Base-by-base conservation (phyloP, 2,329 filamentous ascomycete genomes). In the Alternaria triticina region DNA sequence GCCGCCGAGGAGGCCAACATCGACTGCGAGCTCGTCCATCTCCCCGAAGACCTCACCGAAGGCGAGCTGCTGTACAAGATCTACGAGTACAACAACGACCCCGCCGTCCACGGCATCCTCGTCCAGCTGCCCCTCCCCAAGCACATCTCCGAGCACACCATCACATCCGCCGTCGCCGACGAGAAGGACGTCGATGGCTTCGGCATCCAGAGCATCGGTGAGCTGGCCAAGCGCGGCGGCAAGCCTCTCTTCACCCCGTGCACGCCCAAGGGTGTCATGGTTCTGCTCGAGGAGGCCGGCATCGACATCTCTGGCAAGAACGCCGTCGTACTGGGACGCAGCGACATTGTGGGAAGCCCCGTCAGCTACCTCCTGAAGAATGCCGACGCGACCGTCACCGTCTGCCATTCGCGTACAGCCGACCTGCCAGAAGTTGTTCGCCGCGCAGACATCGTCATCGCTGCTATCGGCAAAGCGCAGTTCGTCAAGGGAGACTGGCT, bases 171-270 rank as follows among this genome's bases (percentile, higher is more conserved):
- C 20, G 96, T 99, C 17, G 87, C 92, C 46, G 91, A 95, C 74
- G 92, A 96, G 82, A 99, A 99, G 83, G 96, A 99, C 84, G 96
- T 99, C 55, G 96, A 99, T 82, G 96, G 96, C 56, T 99, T 99
- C 77, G 95, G 96, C 60, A 91, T 93, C 60, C 87, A 87, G 76
- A 99, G 97, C 83, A 97, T 99, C 78, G 96, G 96, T 69, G 95
- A 98, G 84, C 87, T 99, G 72, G 94, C 96, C 74, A 99, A 99
- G 87, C 90, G 94, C 73, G 95, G 96, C 54, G 96, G 96, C 47
- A 88, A 88, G 70, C 96, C 96, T 50, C 86, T 93, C 66, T 99
- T 99, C 83, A 88, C 92, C 46, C 96, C 96, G 50, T 99, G 96
- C 86, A 99, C 96, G 2, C 96, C 96, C 56, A 95, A 97, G 84